Evolutionary conservation across 2,329 filamentous ascomycete genomes (phyloP).

Genomic region (Aspergillus aculeatinus): DNA sequence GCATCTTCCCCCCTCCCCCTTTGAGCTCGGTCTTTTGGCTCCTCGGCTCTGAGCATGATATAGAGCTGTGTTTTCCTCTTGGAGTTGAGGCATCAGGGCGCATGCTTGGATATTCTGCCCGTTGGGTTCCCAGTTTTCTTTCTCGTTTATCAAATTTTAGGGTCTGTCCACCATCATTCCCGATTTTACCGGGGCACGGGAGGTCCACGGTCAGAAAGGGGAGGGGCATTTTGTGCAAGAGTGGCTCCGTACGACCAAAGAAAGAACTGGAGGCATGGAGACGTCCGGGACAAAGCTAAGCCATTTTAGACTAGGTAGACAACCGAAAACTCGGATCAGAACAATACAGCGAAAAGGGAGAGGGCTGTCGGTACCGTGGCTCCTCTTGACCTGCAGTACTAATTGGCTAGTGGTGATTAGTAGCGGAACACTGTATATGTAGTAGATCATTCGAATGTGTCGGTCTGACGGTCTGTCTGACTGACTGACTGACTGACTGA

Average conservation of each 20-base stretch:
- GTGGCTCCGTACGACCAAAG: conserved; percentile 14
- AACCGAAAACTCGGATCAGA: conserved; percentile 18
- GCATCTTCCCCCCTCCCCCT: background rate
- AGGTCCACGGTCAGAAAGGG: background rate
- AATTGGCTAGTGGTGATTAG: conserved; percentile 19
- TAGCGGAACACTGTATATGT: conserved; percentile 10
- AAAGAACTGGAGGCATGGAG: conserved; percentile 9
- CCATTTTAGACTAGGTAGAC: conserved; percentile 10
- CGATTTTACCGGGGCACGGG: conserved; percentile 7
- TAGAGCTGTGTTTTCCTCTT: background rate
- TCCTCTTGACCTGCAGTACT: conserved; percentile 14
- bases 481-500: background rate
- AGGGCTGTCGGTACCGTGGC: conserved; percentile 15
- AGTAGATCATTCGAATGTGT: conserved; percentile 16
- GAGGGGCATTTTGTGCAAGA: conserved; percentile 11
- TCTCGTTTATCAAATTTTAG: background rate
- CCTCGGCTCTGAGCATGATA: background rate
- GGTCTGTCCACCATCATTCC: conserved; percentile 1
- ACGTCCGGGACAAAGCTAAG: conserved; percentile 15
- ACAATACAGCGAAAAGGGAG: conserved; percentile 16
- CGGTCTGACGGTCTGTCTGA: background rate
- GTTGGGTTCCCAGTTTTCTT: background rate
- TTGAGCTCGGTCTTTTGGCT: background rate
- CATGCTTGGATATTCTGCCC: background rate
- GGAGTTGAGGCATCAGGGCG: background rate